Evolutionary conservation across 441 rosid species (phyloP), one percentile per base, ranked within the genome.

Genomic region (Bruguiera hainesii): DNA sequence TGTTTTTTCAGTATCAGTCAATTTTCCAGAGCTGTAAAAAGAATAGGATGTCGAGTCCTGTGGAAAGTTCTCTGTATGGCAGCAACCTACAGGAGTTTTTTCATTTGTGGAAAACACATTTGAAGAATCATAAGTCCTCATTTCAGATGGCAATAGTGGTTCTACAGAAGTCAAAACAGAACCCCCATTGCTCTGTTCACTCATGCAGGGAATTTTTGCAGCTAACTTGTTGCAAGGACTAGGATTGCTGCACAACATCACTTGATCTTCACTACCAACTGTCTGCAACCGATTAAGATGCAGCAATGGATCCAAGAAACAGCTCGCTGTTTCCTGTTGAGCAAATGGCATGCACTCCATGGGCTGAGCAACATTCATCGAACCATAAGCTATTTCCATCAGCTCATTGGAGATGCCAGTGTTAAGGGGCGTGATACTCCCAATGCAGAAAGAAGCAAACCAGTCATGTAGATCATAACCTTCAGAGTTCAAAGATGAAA

Each of bases 381-480:
- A 67, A 55, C 81, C 69, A 74, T 65, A 71, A 75, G 81, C 77
- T 49, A 72, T 68, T 56, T 80, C 80, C 61, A 66, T 60, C 66
- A 82, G 84, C 69, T 86, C 89, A 67, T 62, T 69, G 33, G 71
- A 75, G 80, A 68, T 72, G 63, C 79, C 78, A 49, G 82, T 78
- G 68, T 50, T 78, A 65, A 71, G 56, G 15, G 79, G 68, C 37
- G 75, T 73, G 58, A 79, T 79, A 78, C 76, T 81, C 64, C 69
- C 76, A 13, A 64, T 62, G 68, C 72, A 85, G 67, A 88, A 53
- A 64, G 92, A 88, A 71, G 83, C 84, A 75, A 87, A 88, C 78
- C 81, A 68, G 37, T 79, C 77, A 72, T 83, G 79, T 2, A 88
- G 77, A 63, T 85, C 87, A 66, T 74, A 66, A 11, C 75, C 61